Conservation (phyloP, 768 basidiomycete genomes). For the Pleurotus tuoliensis region DNA sequence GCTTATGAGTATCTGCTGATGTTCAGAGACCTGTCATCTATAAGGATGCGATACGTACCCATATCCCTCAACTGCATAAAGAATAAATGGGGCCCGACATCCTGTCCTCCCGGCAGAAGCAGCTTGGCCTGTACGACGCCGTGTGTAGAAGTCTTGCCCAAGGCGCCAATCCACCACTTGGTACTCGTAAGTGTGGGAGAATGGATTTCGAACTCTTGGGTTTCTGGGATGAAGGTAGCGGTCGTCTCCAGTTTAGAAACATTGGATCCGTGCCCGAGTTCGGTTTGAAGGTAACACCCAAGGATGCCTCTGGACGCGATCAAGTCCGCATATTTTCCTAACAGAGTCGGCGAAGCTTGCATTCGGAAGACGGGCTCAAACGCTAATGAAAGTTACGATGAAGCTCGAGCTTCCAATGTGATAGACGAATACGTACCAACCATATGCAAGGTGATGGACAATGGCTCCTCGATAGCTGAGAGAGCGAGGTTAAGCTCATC, state of each 20-base stretch:
- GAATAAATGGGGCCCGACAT: conserved; percentile 73
- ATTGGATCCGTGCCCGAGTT: conserved; percentile 76
- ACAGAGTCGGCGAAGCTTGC: conserved; percentile 53
- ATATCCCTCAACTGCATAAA: conserved; percentile 64
- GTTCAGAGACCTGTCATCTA: not conserved
- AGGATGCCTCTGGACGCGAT: conserved; percentile 55
- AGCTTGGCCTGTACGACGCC: conserved; percentile 75
- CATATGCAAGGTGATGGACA: conserved; percentile 40
- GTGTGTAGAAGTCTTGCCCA: conserved; percentile 71
- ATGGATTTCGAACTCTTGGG: conserved; percentile 69
- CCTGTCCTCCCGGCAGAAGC: conserved; percentile 54
- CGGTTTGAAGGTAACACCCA: conserved; percentile 75
- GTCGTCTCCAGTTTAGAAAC: conserved; percentile 70
- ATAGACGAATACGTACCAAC: conserved; percentile 26
- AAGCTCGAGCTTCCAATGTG: not conserved
- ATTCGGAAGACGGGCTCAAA: conserved; percentile 67
- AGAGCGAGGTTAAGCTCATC: conserved; percentile 45
- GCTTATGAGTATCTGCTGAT: conserved; percentile 49
- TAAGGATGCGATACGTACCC: conserved; percentile 30
- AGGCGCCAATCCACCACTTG: conserved; percentile 82
- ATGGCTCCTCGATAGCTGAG: conserved; percentile 43
- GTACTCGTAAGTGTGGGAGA: conserved; percentile 70
- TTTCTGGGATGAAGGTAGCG: conserved; percentile 66
- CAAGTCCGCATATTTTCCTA: conserved; percentile 48
- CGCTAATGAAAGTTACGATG: conserved; percentile 30